These are phyloP conservation scores for Sphagnurus paluster DNA, from an alignment of 1,284 basidiomycete genomes.

Conservation along the genomic window DNA sequence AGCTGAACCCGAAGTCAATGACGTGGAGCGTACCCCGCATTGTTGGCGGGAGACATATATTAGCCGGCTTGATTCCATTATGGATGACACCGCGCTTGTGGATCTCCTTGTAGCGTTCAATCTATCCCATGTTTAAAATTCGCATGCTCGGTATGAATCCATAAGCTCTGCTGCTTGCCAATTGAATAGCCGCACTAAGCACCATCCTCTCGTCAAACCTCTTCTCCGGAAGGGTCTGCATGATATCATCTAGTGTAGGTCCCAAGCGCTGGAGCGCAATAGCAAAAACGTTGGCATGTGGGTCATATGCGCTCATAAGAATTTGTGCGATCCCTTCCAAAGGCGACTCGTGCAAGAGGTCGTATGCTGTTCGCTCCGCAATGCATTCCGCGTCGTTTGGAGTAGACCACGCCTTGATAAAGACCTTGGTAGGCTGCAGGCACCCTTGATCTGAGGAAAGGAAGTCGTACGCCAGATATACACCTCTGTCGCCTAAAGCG, in stretches of 20 bases:
- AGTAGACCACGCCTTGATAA: constrained; percentile 28
- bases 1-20: constrained; percentile 30
- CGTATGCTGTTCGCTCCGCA: constrained; percentile 23
- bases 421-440: constrained; percentile 15
- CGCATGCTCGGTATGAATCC: not conserved
- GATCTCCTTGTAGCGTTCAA: constrained; percentile 25
- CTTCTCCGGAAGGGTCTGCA: constrained; percentile 14
- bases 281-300: constrained; percentile 19
- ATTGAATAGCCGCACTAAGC: constrained; percentile 26
- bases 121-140: constrained; percentile 16
- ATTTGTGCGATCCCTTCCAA: constrained; percentile 13
- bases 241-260: constrained; percentile 25
- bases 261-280: constrained; percentile 28
- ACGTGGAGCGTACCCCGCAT: constrained; percentile 15
- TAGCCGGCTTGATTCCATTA: constrained; percentile 31
- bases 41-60: constrained; percentile 26
- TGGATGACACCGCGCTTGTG: constrained; percentile 27
- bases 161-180: constrained; percentile 19
- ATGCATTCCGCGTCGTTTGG: constrained; percentile 24
- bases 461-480: constrained; percentile 29
- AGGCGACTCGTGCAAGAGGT: constrained; percentile 6
- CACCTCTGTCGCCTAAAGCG: constrained; percentile 24
- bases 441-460: constrained; percentile 22
- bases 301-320: constrained; percentile 17
- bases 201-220: constrained; percentile 25